These are phyloP conservation scores for Porphyrellus sp. DNA, from an alignment of 1,284 basidiomycete genomes.

Conservation along the genomic window DNA sequence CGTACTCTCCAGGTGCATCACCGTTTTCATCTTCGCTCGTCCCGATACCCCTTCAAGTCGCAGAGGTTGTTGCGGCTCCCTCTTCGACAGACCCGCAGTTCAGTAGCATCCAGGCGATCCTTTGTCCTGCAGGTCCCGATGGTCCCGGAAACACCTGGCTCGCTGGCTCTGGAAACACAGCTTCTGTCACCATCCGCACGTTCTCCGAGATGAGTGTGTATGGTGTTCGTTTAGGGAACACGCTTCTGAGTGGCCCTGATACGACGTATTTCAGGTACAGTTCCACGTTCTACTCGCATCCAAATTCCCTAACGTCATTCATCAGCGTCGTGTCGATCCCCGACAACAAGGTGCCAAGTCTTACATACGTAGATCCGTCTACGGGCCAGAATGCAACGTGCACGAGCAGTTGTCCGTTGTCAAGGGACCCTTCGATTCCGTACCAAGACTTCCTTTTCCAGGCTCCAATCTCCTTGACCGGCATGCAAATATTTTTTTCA, in stretches of 20 bases:
- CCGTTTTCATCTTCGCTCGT: slow-evolving; percentile 90
- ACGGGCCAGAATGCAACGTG: slow-evolving; percentile 75
- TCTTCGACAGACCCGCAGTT: slow-evolving; percentile 65
- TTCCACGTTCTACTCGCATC: background rate
- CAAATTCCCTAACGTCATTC: slow-evolving; percentile 8
- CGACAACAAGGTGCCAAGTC: slow-evolving; percentile 76
- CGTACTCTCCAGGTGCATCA: slow-evolving; percentile 73
- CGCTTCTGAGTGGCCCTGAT: slow-evolving; percentile 75
- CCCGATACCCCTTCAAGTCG: slow-evolving; percentile 72
- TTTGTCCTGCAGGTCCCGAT: slow-evolving; percentile 82
- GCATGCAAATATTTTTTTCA: slow-evolving; percentile 79
- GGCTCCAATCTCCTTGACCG: slow-evolving; percentile 64
- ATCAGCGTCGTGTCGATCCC: slow-evolving; percentile 80
- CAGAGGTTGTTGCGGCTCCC: slow-evolving; percentile 70
- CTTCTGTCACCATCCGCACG: slow-evolving; percentile 73
- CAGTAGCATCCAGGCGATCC: slow-evolving; percentile 66
- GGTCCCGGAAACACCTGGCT: slow-evolving; percentile 85
- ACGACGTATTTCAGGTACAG: slow-evolving; percentile 83
- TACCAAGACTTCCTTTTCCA: slow-evolving; percentile 90
- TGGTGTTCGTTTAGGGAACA: slow-evolving; percentile 90
- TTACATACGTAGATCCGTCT: slow-evolving; percentile 75
- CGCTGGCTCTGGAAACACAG: slow-evolving; percentile 65
- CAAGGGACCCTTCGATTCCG: slow-evolving; percentile 66
- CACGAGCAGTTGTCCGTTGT: slow-evolving; percentile 67
- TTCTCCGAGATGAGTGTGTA: slow-evolving; percentile 70